These are phyloP conservation scores for Thamnidium elegans DNA, from an alignment of 192 early-diverging fungal species.

Conservation along the genomic window DNA sequence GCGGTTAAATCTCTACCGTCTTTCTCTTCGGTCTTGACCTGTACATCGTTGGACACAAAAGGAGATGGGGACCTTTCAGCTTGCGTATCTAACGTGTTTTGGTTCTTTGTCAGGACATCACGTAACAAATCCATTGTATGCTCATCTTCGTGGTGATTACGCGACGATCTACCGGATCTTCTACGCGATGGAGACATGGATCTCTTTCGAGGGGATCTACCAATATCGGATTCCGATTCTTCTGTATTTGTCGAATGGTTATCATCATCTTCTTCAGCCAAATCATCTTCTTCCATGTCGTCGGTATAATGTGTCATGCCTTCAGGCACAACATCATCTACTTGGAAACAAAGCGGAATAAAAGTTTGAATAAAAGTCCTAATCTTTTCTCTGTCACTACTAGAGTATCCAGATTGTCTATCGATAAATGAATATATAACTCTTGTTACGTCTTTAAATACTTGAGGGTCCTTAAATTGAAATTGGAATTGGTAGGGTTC, in stretches of 20 bases:
- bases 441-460: constrained; percentile 78
- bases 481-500: constrained; percentile 80
- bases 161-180: background rate
- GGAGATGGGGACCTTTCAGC: background rate
- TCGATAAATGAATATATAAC: constrained; percentile 75
- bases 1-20: constrained; percentile 33
- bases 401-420: constrained; percentile 45
- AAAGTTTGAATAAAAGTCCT: constrained; percentile 72
- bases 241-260: constrained; percentile 31
- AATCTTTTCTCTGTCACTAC: constrained; percentile 70
- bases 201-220: constrained; percentile 17
- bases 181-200: constrained; percentile 13
- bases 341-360: constrained; percentile 64
- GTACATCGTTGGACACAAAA: constrained; percentile 35
- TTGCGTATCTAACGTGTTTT: background rate
- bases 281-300: constrained; percentile 51
- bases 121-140: constrained; percentile 34
- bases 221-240: constrained; percentile 34
- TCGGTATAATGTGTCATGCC: constrained; percentile 43
- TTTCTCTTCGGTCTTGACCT: constrained; percentile 40
- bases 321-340: constrained; percentile 48
- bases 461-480: constrained; percentile 63
- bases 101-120: constrained; percentile 36
- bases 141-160: constrained; percentile 32
- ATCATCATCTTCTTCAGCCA: constrained; percentile 44